Evolutionary conservation across 306 rosid genomes (phyloP).

Genomic region (Glycine latifolia): DNA sequence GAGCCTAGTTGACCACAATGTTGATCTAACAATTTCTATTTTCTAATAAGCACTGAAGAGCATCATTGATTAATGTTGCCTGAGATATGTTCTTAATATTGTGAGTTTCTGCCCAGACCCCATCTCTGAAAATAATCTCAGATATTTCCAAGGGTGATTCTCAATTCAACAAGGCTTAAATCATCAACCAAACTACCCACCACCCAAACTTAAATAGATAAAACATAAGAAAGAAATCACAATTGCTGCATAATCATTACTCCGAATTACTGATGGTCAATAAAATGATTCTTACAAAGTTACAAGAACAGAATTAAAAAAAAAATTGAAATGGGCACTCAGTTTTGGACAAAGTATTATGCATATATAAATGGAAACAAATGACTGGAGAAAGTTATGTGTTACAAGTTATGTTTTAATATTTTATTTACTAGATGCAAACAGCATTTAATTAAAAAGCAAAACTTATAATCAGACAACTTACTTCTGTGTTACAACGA

Average conservation of each 20-base stretch:
- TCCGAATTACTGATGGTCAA: background rate
- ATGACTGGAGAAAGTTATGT: slow-evolving; percentile 16
- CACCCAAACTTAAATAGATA: slow-evolving; percentile 2
- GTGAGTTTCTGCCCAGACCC: background rate
- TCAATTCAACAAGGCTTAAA: slow-evolving; percentile 24
- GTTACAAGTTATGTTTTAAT: slow-evolving; percentile 31
- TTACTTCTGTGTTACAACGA: slow-evolving; percentile 63
- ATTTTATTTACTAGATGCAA: slow-evolving; percentile 25
- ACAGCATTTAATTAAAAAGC: slow-evolving; percentile 10
- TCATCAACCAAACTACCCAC: slow-evolving; percentile 24
- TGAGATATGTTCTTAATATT: background rate
- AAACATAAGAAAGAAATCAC: slow-evolving; percentile 25
- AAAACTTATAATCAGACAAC: slow-evolving; percentile 51
- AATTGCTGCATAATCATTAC: slow-evolving; percentile 1
- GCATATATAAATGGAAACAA: background rate
- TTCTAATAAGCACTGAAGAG: background rate
- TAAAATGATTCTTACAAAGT: slow-evolving; percentile 18
- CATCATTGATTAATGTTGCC: background rate
- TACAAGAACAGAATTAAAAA: slow-evolving; percentile 25
- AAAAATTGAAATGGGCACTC: slow-evolving; percentile 2
- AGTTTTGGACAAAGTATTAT: background rate
- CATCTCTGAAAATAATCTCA: slow-evolving; percentile 28
- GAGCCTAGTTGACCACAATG: background rate
- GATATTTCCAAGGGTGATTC: background rate
- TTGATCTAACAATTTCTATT: slow-evolving; percentile 25